phyloP scores from a whole-genome alignment of 345 rosid species.

The Linum trigynum region DNA sequence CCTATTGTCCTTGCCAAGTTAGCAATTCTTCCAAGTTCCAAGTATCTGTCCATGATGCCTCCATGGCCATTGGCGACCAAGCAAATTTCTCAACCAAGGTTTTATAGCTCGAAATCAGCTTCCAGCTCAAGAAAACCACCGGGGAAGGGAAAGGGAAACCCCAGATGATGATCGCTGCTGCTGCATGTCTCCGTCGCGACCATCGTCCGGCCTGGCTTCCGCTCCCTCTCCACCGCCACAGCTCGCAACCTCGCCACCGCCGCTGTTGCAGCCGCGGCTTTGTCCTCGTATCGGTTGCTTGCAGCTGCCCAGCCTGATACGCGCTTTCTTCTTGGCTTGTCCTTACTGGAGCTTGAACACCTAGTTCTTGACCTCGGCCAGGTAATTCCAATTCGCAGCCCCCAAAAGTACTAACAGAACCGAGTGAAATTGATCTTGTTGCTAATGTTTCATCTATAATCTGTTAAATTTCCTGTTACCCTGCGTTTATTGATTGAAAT shows the following conservation, averaged over 20 bases:
- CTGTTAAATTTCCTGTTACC: background rate
- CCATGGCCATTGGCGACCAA: no score
- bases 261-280: constrained; percentile 5
- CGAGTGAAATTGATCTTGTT: background rate
- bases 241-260: constrained; percentile 22
- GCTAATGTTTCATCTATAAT: background rate
- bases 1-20: background rate
- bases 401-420: background rate
- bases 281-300: constrained; percentile 22
- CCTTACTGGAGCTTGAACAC: constrained; percentile 78
- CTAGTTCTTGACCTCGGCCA: constrained; percentile 74
- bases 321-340: constrained; percentile 78
- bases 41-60: background rate
- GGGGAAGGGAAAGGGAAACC: background rate
- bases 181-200: constrained; percentile 48
- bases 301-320: constrained; percentile 39
- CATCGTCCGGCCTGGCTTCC: constrained; percentile 21
- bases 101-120: no score
- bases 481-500: constrained; percentile 63
- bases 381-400: constrained; percentile 26
- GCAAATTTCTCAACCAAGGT: background rate
- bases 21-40: background rate
- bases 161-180: constrained; percentile 28
- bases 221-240: constrained; percentile 26
- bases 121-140: background rate